Percentiles rank a stretch among this genome's conserved stretches.
phyloP scores from a whole-genome alignment of 1,284 basidiomycete species.

The Papiliotrema fonsecae region DNA sequence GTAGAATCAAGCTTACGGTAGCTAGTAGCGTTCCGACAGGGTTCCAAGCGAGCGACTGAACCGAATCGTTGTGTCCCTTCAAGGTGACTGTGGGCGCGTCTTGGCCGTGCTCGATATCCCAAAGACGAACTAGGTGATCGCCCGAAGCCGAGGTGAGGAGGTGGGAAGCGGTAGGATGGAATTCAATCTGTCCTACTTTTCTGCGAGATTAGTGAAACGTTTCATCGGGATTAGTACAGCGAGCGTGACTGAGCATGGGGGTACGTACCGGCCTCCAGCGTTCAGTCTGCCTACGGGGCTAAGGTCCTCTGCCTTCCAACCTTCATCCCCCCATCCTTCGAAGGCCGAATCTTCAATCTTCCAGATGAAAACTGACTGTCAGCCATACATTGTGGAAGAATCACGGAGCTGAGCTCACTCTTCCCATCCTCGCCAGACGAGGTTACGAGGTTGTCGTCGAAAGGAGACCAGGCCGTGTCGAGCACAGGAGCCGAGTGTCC shows the following conservation, averaged over 20 bases:
- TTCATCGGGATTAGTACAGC: background rate
- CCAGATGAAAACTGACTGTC: slow-evolving; percentile 67
- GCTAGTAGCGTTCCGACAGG: slow-evolving; percentile 67
- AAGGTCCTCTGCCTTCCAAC: slow-evolving; percentile 76
- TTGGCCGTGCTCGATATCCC: slow-evolving; percentile 74
- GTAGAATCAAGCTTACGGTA: slow-evolving; percentile 39
- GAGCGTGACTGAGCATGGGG: background rate
- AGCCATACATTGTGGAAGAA: background rate
- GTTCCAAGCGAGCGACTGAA: slow-evolving; percentile 84
- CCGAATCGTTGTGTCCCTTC: slow-evolving; percentile 75
- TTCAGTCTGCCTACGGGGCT: slow-evolving; percentile 58
- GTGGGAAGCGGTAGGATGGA: slow-evolving; percentile 86
- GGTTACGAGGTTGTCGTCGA: slow-evolving; percentile 84
- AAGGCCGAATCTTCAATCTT: slow-evolving; percentile 67
- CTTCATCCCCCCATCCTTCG: slow-evolving; percentile 80
- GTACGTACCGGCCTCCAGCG: slow-evolving; percentile 47
- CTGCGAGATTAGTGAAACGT: no score
- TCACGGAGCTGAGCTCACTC: slow-evolving; percentile 21
- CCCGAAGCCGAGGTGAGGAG: slow-evolving; percentile 83
- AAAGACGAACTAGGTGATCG: slow-evolving; percentile 84
- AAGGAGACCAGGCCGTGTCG: slow-evolving; percentile 95
- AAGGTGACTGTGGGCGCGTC: slow-evolving; percentile 58
- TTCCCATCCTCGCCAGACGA: slow-evolving; percentile 92
- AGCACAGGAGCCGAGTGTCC: slow-evolving; percentile 62
- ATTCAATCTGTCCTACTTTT: slow-evolving; percentile 90